These are phyloP conservation scores for Quercus phellos DNA, from an alignment of 331 rosid species.

Conservation along the genomic window DNA sequence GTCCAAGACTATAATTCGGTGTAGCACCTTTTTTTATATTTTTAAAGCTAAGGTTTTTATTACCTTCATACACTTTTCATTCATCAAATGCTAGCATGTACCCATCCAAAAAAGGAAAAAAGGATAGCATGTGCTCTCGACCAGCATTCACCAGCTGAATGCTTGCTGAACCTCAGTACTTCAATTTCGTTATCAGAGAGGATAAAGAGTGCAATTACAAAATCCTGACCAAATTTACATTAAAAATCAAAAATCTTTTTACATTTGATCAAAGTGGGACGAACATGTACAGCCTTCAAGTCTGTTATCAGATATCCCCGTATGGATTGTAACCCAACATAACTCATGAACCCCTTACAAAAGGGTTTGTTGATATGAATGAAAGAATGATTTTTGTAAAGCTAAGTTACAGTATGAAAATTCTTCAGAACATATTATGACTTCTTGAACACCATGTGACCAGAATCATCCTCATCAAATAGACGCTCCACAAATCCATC, in stretches of 20 bases:
- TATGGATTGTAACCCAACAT: neutral
- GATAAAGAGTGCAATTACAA: neutral
- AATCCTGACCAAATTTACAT: neutral
- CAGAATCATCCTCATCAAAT: slow-evolving; percentile 68
- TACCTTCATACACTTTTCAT: too few relatives aligned
- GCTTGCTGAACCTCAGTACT: neutral
- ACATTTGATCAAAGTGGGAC: neutral
- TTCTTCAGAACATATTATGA: slow-evolving; percentile 2
- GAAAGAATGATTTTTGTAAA: slow-evolving; percentile 23
- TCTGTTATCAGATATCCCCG: neutral
- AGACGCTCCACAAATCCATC: slow-evolving; percentile 63
- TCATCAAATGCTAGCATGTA: too few relatives aligned
- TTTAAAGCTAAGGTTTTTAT: too few relatives aligned
- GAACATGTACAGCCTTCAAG: neutral
- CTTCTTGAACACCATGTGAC: slow-evolving; percentile 75
- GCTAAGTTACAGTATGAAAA: neutral
- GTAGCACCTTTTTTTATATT: too few relatives aligned
- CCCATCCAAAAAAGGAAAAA: too few relatives aligned
- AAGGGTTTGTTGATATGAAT: slow-evolving; percentile 14
- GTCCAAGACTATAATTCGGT: too few relatives aligned
- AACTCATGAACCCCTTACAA: neutral
- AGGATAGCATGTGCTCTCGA: too few relatives aligned
- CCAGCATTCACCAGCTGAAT: too few relatives aligned
- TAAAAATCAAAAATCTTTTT: neutral
- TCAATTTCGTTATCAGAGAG: neutral